phyloP scores from a whole-genome alignment of 805 yeast species.

The Starmera caribaea region DNA sequence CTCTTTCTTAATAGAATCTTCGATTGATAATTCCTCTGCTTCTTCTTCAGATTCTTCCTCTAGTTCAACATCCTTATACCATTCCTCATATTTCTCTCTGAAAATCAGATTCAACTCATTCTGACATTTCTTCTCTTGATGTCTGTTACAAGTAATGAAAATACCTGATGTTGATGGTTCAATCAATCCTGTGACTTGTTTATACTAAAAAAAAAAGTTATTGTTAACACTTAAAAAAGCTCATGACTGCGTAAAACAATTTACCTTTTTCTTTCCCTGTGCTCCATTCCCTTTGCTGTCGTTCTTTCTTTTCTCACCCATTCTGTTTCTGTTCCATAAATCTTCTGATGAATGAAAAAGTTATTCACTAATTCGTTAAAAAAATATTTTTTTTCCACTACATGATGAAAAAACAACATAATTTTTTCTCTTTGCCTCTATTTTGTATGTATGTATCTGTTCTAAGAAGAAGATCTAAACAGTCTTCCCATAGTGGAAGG shows the following conservation, averaged over 20 bases:
- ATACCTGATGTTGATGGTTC: conserved; percentile 86
- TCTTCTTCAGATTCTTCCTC: conserved; percentile 24
- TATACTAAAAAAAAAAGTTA: conserved; percentile 22
- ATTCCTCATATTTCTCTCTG: conserved; percentile 39
- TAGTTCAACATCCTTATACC: conserved; percentile 26
- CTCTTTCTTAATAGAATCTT: conserved; percentile 67
- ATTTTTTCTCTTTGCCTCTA: too few relatives aligned
- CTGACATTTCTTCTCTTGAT: conserved; percentile 69
- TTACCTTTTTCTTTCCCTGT: conserved; percentile 11
- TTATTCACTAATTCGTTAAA: too few relatives aligned
- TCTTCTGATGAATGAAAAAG: too few relatives aligned
- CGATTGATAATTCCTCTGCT: conserved; percentile 47
- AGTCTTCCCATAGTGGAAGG: too few relatives aligned
- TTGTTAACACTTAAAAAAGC: too few relatives aligned
- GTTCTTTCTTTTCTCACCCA: conserved; percentile 14
- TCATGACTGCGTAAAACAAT: too few relatives aligned
- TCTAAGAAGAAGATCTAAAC: too few relatives aligned
- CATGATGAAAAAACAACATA: too few relatives aligned
- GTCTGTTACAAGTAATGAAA: conserved; percentile 81
- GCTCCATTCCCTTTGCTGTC: neutral
- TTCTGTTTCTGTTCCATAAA: too few relatives aligned
- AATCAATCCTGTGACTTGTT: conserved; percentile 37
- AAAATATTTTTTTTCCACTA: too few relatives aligned
- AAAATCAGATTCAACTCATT: conserved; percentile 59
- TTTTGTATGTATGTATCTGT: too few relatives aligned